These are phyloP conservation scores for Cyclocybe aegerita DNA, from an alignment of 768 basidiomycete genomes.

Conservation along the genomic window DNA sequence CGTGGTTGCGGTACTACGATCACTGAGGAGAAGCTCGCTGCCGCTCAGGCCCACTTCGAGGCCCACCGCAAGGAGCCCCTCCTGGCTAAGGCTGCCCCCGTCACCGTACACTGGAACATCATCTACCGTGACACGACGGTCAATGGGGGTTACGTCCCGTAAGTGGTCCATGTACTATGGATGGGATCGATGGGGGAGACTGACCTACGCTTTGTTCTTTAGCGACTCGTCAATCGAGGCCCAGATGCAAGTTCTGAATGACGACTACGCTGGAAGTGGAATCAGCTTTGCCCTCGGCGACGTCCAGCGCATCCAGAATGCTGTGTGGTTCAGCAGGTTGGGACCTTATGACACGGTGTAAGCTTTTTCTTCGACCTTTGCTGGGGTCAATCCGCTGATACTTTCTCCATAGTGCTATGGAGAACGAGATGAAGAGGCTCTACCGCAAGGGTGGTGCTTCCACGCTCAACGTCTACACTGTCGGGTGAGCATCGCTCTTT, in stretches of 20 bases:
- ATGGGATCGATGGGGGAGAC: no score
- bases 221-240: slow-evolving; percentile 12
- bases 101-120: no score
- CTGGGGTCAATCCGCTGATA: slow-evolving; percentile 13
- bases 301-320: slow-evolving; percentile 17
- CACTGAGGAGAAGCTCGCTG: no score
- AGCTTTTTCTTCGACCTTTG: slow-evolving; percentile 4
- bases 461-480: slow-evolving; percentile 5
- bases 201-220: no score
- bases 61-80: no score
- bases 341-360: not conserved
- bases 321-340: slow-evolving; percentile 2
- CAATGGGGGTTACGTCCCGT: no score
- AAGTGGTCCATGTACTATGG: no score
- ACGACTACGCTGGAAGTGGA: slow-evolving; percentile 30
- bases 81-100: no score
- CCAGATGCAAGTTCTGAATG: slow-evolving; percentile 38
- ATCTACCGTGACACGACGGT: no score
- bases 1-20: no score
- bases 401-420: not conserved
- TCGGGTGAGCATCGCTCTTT: slow-evolving; percentile 1
- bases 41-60: no score
- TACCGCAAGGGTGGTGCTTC: slow-evolving; percentile 33
- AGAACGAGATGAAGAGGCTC: slow-evolving; percentile 32
- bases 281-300: slow-evolving; percentile 32